Evolutionary conservation across 495 filamentous ascomycete genomes (phyloP).

Genomic region (Xylona heveae): DNA sequence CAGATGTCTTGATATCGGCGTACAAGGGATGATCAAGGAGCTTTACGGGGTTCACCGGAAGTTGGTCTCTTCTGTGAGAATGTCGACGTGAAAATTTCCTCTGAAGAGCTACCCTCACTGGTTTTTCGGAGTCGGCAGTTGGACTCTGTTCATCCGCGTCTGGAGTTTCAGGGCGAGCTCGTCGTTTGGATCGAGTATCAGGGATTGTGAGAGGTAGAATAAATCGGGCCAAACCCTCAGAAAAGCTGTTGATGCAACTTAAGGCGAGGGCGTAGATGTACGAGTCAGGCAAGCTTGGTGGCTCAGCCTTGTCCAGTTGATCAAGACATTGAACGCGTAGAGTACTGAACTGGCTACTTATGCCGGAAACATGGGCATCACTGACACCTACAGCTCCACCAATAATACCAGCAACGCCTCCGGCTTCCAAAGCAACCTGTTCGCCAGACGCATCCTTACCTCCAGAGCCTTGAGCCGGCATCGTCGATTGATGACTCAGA

Average conservation of each 20-base stretch:
- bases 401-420: conserved; percentile 74
- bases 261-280: conserved; percentile 84
- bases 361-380: conserved; percentile 42
- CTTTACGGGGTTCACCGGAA: conserved; percentile 58
- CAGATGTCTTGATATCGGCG: conserved; percentile 48
- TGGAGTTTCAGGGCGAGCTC: conserved; percentile 6
- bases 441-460: conserved; percentile 33
- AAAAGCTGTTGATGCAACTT: conserved; percentile 68
- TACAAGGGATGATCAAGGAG: conserved; percentile 50
- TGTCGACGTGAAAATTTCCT: conserved; percentile 23
- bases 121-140: conserved; percentile 17
- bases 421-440: conserved; percentile 69
- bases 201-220: conserved; percentile 75
- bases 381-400: conserved; percentile 45
- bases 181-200: conserved; percentile 27
- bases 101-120: conserved; percentile 20
- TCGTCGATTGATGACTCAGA: conserved; percentile 64
- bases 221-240: conserved; percentile 82
- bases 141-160: neutral
- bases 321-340: conserved; percentile 80
- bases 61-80: conserved; percentile 29
- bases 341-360: conserved; percentile 79
- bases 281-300: conserved; percentile 66
- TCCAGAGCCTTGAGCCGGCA: conserved; percentile 30
- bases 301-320: conserved; percentile 77